Percentiles rank a stretch among this genome's conserved stretches.
Conservation (phyloP, 768 basidiomycete genomes). For the Termitomyces sp. region DNA sequence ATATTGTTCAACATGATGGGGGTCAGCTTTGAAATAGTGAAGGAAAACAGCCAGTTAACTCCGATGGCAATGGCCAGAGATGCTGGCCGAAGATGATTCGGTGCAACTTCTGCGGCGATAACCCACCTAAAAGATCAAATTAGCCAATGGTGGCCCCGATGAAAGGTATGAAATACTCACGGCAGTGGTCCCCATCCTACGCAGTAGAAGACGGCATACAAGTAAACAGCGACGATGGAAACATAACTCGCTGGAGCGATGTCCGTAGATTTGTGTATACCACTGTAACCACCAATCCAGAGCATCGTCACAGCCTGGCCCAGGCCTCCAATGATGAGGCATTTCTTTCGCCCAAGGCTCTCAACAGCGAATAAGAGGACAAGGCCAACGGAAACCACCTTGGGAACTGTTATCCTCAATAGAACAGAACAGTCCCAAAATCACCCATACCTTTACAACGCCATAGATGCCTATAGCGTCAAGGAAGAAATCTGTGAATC, state of each 20-base stretch:
- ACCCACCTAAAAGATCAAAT: constrained; percentile 26
- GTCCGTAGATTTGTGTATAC: constrained; percentile 26
- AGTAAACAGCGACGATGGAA: constrained; percentile 42
- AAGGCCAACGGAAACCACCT: constrained; percentile 38
- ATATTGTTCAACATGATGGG: constrained; percentile 30
- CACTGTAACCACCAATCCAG: constrained; percentile 42
- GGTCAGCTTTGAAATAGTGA: constrained; percentile 44
- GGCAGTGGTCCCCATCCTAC: constrained; percentile 37
- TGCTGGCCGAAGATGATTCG: constrained; percentile 39
- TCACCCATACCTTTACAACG: constrained; percentile 26
- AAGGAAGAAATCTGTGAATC: not conserved
- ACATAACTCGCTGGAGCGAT: constrained; percentile 37
- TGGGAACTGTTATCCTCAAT: constrained; percentile 1
- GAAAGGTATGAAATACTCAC: constrained; percentile 17
- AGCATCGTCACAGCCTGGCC: constrained; percentile 47
- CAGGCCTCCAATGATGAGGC: constrained; percentile 44
- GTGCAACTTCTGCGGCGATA: constrained; percentile 40
- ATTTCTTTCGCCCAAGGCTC: constrained; percentile 43
- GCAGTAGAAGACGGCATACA: constrained; percentile 45
- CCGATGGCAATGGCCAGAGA: constrained; percentile 34
- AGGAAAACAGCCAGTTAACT: constrained; percentile 44
- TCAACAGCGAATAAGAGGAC: constrained; percentile 47
- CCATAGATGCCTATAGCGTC: constrained; percentile 26
- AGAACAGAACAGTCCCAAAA: not conserved
- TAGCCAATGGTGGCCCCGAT: not conserved